Evolutionary conservation across 495 filamentous ascomycete species (phyloP), one percentile per base, ranked within the genome.

Genomic region (Astrocystis sublimbata): DNA sequence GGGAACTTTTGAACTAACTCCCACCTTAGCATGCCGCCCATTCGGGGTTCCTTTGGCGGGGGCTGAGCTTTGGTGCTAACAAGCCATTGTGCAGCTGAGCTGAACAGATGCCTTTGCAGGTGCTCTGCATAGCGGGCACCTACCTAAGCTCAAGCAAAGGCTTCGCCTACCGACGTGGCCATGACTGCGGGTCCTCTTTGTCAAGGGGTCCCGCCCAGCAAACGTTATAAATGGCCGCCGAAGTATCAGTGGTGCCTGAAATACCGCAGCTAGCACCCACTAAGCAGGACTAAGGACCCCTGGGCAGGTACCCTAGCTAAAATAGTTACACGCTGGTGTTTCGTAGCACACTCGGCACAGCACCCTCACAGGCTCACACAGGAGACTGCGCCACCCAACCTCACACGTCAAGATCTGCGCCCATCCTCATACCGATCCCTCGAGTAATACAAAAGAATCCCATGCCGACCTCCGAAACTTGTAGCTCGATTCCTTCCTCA

Each of bases 381-480:
- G n/a, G 40, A 45, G 40, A 45, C 61, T 63, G 61, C 61, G 61
- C 61, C 61, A 63, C 61, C 35, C 61, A 17, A 63, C n/a, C n/a
- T n/a, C 51, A 58, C 45, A 58, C 61, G 61, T 41, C 36, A 24
- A 45, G 60, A 62, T 62, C 60, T 38, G 49, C 58, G 46, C 35
- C 35, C 58, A 42, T 51, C 58, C n/a, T 31, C 58, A 42, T 35
- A 59, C 15, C 33, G 12, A 17, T n/a, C n/a, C n/a, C n/a, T n/a
- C n/a, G n/a, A 26, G 38, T 46, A 54, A 52, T 62, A 62, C 60
- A 62, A 62, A 62, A 62, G 60, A 62, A 46, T 54, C 9, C 46
- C 38, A 46, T 49, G 41, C 49, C 60, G 47, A 55, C 60, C 17
- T 26, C n/a, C 40, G 21, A 26, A 33, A 10, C 54, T 40, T 33